phyloP scores from a whole-genome alignment of 306 rosid genomes.

The Mucuna pruriens region DNA sequence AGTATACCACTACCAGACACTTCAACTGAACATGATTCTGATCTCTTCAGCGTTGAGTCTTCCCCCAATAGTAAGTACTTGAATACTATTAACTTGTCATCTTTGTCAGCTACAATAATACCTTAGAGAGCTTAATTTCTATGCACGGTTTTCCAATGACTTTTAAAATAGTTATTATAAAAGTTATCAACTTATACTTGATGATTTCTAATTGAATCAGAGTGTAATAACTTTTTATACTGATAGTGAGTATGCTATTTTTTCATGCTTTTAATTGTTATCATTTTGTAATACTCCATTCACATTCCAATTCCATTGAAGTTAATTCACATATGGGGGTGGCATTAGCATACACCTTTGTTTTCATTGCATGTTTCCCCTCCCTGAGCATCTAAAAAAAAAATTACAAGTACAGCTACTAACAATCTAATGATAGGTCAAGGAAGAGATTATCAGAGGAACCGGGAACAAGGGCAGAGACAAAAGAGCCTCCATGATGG shows the following conservation, averaged over 20 bases:
- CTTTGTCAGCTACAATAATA: too few relatives aligned
- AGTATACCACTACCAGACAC: constrained; percentile 60
- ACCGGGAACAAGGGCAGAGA: constrained; percentile 19
- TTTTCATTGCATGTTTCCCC: constrained; percentile 30
- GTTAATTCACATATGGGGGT: background rate
- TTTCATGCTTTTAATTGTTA: background rate
- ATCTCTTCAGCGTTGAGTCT: constrained; percentile 33
- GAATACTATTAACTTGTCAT: constrained; percentile 3
- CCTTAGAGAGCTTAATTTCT: too few relatives aligned
- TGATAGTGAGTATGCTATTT: too few relatives aligned
- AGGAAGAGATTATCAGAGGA: background rate
- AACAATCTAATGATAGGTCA: constrained; percentile 32
- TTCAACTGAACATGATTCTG: constrained; percentile 42
- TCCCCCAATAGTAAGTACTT: constrained; percentile 43
- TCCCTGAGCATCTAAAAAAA: background rate
- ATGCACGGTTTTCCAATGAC: too few relatives aligned
- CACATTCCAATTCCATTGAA: background rate
- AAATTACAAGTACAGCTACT: background rate
- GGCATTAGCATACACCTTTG: background rate
- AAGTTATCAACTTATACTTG: too few relatives aligned
- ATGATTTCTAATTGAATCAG: too few relatives aligned
- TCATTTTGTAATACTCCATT: background rate
- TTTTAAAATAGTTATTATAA: too few relatives aligned
- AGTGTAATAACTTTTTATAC: too few relatives aligned
- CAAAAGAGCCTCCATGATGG: constrained; percentile 30